Evolutionary conservation across 495 filamentous ascomycete genomes (phyloP).

Genomic region (Aspergillus nidulans): DNA sequence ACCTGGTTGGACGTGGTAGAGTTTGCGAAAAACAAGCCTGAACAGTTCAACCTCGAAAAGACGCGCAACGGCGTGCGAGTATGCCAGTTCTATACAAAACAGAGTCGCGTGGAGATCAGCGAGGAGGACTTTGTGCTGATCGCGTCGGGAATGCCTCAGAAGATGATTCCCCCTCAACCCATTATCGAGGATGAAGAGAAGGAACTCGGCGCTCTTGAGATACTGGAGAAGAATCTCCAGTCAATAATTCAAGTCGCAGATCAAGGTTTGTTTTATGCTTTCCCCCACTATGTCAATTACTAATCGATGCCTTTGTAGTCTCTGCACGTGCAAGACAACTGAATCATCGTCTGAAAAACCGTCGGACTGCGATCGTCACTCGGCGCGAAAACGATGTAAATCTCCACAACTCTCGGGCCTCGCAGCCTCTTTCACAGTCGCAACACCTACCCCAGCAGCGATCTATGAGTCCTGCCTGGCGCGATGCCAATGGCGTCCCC

Average conservation of each 20-base stretch:
- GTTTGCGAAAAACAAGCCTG: constrained; percentile 74
- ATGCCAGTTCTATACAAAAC: constrained; percentile 78
- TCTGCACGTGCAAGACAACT: constrained; percentile 76
- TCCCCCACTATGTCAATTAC: not conserved
- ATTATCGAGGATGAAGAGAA: constrained; percentile 83
- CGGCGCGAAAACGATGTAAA: constrained; percentile 49
- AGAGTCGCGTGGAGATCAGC: constrained; percentile 76
- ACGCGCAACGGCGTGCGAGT: constrained; percentile 60
- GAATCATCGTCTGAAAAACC: constrained; percentile 73
- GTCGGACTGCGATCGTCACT: constrained; percentile 64
- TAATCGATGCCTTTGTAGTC: constrained; percentile 41
- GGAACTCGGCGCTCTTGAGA: constrained; percentile 77
- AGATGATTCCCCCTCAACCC: constrained; percentile 77
- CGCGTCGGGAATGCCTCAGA: constrained; percentile 73
- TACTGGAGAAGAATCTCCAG: constrained; percentile 69
- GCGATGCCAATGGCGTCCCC: constrained; percentile 28
- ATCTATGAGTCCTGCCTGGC: constrained; percentile 34
- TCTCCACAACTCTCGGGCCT: constrained; percentile 20
- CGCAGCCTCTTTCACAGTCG: not conserved
- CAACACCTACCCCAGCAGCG: constrained; percentile 21
- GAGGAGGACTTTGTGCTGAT: constrained; percentile 85
- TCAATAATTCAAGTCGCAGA: constrained; percentile 76
- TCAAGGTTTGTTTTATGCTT: constrained; percentile 53
- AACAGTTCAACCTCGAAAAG: constrained; percentile 71
- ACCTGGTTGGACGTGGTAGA: constrained; percentile 83